Conservation (phyloP, 352 stramenopile species). For the Pythium chondricola region DNA sequence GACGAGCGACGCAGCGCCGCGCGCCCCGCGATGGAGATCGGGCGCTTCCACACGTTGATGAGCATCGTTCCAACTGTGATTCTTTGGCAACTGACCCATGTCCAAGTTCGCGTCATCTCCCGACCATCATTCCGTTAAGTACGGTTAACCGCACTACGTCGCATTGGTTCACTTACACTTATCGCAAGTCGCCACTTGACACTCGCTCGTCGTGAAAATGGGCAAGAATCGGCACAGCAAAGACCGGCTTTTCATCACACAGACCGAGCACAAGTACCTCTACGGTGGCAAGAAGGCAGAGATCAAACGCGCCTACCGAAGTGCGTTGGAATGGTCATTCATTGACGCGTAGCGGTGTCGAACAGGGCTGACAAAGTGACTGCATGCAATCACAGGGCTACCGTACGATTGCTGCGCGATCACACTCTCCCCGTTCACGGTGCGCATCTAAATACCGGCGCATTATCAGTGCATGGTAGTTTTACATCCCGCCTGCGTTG, state of each 20-base stretch:
- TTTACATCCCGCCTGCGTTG: background rate
- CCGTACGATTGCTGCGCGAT: slow-evolving; percentile 98
- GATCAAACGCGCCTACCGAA: slow-evolving; percentile 68
- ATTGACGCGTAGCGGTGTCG: background rate
- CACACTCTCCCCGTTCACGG: slow-evolving; percentile 87
- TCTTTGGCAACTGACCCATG: background rate
- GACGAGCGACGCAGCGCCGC: slow-evolving; percentile 1
- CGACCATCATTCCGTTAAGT: background rate
- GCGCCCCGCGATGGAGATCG: slow-evolving; percentile 1
- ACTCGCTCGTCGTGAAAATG: no score
- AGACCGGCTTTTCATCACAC: slow-evolving; percentile 85
- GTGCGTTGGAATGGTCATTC: slow-evolving; percentile 23
- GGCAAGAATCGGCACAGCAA: slow-evolving; percentile 90
- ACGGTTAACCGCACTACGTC: background rate
- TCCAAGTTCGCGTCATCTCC: slow-evolving; percentile 1
- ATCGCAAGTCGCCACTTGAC: no score
- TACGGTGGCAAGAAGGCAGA: slow-evolving; percentile 91
- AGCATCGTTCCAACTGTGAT: slow-evolving; percentile 1
- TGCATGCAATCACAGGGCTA: slow-evolving; percentile 62
- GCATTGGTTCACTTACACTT: no score
- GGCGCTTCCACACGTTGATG: slow-evolving; percentile 18
- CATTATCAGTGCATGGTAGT: background rate
- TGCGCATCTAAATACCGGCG: slow-evolving; percentile 16
- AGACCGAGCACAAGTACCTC: slow-evolving; percentile 90
- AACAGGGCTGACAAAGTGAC: background rate